phyloP scores from a whole-genome alignment of 805 yeast genomes.

The Candida lessepsii region DNA sequence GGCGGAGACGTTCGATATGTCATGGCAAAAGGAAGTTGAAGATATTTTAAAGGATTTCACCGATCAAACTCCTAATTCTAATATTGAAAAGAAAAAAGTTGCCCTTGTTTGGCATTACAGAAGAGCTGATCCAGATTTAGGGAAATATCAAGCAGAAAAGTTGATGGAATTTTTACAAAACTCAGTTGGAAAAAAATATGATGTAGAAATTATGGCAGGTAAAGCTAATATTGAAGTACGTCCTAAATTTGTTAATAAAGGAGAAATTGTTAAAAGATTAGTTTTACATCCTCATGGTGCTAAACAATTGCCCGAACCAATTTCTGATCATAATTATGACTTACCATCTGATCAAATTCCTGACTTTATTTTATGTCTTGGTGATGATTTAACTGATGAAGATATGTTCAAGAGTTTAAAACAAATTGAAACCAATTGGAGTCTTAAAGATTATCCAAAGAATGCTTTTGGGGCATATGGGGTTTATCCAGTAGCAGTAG shows the following conservation, averaged over 20 bases:
- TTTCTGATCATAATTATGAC: conserved; percentile 22
- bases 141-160: conserved; percentile 78
- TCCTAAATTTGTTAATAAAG: conserved; percentile 92
- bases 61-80: conserved; percentile 86
- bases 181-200: conserved; percentile 62
- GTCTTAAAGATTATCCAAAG: conserved; percentile 35
- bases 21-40: conserved; percentile 87
- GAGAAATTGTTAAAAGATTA: conserved; percentile 86
- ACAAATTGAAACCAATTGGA: conserved; percentile 57
- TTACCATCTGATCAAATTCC: conserved; percentile 53
- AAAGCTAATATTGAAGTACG: conserved; percentile 98
- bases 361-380: conserved; percentile 84
- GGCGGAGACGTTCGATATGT: conserved; percentile 81
- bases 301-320: conserved; percentile 40
- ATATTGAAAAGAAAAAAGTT: conserved; percentile 82
- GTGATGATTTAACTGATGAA: conserved; percentile 97
- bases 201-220: conserved; percentile 94
- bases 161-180: conserved; percentile 55
- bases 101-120: conserved; percentile 99
- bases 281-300: conserved; percentile 64
- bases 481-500: conserved; percentile 84
- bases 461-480: conserved; percentile 57
- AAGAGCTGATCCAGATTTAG: conserved; percentile 90
- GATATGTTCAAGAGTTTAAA: conserved; percentile 89
- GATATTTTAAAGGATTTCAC: conserved; percentile 73